Conservation (phyloP, 2,329 filamentous ascomycete genomes). For the Calonectria fujianensis region DNA sequence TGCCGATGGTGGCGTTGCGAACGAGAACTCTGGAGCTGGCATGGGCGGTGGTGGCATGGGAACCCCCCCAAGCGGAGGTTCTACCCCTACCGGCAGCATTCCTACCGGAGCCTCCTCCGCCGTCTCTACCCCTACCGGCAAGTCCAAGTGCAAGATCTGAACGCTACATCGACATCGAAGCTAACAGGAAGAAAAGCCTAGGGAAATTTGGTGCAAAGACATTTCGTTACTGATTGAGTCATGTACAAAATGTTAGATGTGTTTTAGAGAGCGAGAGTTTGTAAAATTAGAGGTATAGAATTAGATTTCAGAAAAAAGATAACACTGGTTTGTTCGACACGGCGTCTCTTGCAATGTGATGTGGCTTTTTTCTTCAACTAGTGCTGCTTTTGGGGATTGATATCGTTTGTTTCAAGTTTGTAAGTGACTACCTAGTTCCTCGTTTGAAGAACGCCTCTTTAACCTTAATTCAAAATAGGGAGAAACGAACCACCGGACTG, state of each 20-base stretch:
- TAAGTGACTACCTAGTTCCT: background rate
- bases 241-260: constrained; percentile 3
- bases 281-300: constrained; percentile 16
- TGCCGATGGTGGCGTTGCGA: constrained; percentile 50
- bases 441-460: background rate
- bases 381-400: background rate
- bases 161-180: background rate
- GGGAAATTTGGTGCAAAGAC: constrained; percentile 1
- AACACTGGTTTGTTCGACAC: constrained; percentile 13
- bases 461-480: background rate
- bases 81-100: background rate
- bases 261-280: constrained; percentile 10
- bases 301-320: constrained; percentile 1
- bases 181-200: constrained; percentile 19
- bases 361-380: background rate
- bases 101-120: constrained; percentile 18
- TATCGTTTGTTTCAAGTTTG: background rate
- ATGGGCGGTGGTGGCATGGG: constrained; percentile 32
- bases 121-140: constrained; percentile 12
- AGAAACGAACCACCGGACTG: no score
- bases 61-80: constrained; percentile 23
- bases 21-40: constrained; percentile 43
- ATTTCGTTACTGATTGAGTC: constrained; percentile 1
- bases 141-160: constrained; percentile 37
- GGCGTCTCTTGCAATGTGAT: background rate